These are phyloP conservation scores for Boletus insuetus DNA, from an alignment of 768 basidiomycete species.

Conservation along the genomic window DNA sequence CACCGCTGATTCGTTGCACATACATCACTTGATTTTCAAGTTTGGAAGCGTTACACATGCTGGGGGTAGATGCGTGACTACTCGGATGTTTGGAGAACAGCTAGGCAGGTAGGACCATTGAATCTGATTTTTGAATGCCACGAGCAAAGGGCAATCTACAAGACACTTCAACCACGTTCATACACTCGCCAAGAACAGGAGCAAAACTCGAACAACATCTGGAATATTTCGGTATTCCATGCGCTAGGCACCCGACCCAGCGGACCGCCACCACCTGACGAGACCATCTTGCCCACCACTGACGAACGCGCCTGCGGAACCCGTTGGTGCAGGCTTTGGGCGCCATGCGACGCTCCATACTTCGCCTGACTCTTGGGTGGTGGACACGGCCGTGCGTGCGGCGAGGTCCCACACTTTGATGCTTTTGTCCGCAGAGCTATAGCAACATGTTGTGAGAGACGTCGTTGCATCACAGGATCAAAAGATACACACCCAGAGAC, in stretches of 20 bases:
- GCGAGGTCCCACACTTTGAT: conserved; percentile 87
- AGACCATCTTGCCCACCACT: conserved; percentile 74
- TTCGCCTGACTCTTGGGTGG: conserved; percentile 73
- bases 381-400: conserved; percentile 71
- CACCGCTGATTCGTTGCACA: too few species aligned
- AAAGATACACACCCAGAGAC: conserved; percentile 67
- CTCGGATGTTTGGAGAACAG: too few species aligned
- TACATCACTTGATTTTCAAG: too few species aligned
- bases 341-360: conserved; percentile 86
- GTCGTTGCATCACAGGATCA: background rate
- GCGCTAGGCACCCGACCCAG: conserved; percentile 42
- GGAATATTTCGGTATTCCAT: too few species aligned
- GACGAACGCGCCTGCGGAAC: conserved; percentile 61
- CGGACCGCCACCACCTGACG: conserved; percentile 77
- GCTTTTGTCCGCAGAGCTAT: conserved; percentile 79
- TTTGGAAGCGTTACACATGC: too few species aligned
- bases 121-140: too few species aligned
- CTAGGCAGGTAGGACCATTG: too few species aligned
- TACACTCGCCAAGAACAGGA: background rate
- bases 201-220: background rate
- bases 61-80: too few species aligned
- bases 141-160: background rate
- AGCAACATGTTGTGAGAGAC: background rate
- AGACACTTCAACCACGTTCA: background rate
- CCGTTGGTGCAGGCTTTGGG: conserved; percentile 54